Conservation (phyloP, 345 rosid species). For the Litchi chinensis region DNA sequence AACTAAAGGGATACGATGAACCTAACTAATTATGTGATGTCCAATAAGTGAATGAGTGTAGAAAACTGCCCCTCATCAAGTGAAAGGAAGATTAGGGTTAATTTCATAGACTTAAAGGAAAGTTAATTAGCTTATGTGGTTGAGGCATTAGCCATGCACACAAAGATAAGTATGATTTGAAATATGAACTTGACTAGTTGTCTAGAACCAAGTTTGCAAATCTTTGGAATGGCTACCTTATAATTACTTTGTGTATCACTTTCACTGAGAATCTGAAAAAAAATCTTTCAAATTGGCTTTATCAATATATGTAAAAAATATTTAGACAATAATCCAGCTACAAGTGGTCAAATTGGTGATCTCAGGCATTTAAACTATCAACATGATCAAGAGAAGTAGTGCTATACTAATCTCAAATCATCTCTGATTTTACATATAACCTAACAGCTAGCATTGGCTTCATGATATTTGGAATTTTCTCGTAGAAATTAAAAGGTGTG, state of each 20-base stretch:
- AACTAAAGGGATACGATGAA: too few relatives aligned
- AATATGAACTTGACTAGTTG: too few relatives aligned
- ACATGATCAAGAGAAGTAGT: not conserved
- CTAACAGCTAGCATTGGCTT: conserved; percentile 9
- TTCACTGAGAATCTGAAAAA: conserved; percentile 18
- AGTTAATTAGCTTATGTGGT: too few relatives aligned
- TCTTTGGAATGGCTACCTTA: not conserved
- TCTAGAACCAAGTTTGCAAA: not conserved
- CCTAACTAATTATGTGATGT: too few relatives aligned
- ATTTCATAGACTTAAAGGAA: too few relatives aligned
- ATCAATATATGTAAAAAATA: conserved; percentile 10
- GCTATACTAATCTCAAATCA: not conserved
- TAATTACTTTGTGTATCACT: conserved; percentile 3
- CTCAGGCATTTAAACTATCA: not conserved
- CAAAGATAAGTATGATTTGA: too few relatives aligned
- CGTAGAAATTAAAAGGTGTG: not conserved
- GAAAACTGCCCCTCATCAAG: too few relatives aligned
- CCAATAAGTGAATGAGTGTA: too few relatives aligned
- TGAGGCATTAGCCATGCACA: too few relatives aligned
- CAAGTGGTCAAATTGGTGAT: not conserved
- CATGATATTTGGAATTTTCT: not conserved
- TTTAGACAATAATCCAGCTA: conserved; percentile 16
- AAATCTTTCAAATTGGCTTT: conserved; percentile 28
- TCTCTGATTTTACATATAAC: conserved; percentile 16
- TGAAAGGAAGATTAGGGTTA: too few relatives aligned